These are phyloP conservation scores for Micromonas commoda DNA, from an alignment of 139 green algal genomes.

Conservation along the genomic window DNA sequence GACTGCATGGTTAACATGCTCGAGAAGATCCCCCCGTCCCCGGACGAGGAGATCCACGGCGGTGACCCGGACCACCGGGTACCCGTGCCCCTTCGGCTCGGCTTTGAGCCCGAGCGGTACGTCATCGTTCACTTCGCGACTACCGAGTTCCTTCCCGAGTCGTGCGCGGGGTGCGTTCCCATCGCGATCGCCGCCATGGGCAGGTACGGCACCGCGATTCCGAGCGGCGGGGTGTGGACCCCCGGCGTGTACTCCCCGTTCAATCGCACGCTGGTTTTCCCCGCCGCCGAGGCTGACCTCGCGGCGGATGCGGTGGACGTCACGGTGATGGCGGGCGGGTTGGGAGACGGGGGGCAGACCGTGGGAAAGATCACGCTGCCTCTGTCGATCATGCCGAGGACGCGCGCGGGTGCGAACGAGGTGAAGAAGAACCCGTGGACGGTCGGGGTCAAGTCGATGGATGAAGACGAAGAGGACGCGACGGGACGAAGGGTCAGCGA, in stretches of 20 bases:
- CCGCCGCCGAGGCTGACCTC: not conserved
- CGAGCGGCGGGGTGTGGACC: not conserved
- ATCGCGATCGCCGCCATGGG: not conserved
- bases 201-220: not conserved
- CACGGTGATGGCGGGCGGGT: not conserved
- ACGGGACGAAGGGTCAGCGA: too few relatives aligned
- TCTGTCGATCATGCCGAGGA: too few relatives aligned
- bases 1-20: not conserved
- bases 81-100: not conserved
- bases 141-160: not conserved
- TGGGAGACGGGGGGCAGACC: too few relatives aligned
- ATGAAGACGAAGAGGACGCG: too few relatives aligned
- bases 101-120: constrained; percentile 4
- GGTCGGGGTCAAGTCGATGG: too few relatives aligned
- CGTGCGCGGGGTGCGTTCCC: not conserved
- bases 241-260: not conserved
- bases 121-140: constrained; percentile 6
- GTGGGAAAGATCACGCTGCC: too few relatives aligned
- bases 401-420: too few relatives aligned
- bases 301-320: not conserved
- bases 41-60: not conserved
- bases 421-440: too few relatives aligned
- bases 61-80: not conserved
- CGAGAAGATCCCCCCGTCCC: not conserved
- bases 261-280: not conserved